A percentile compares a stretch with the other conserved stretches of the same genome.
Evolutionary conservation across 306 rosid genomes (phyloP).

Genomic region (Dryas alaskensis): DNA sequence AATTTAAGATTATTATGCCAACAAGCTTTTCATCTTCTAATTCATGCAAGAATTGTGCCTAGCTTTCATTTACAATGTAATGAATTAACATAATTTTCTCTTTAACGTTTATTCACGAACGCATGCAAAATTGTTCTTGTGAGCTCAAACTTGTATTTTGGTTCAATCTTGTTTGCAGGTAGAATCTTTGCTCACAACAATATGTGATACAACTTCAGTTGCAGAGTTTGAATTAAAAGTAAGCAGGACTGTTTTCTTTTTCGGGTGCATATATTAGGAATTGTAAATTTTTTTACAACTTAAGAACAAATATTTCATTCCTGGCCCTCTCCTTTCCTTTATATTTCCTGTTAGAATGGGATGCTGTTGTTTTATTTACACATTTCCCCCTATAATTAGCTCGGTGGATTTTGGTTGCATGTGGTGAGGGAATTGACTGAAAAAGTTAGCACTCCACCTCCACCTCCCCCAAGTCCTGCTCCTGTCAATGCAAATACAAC

Average conservation of each 20-base stretch:
- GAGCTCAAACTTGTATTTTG: constrained; percentile 10
- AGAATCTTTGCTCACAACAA: constrained; percentile 54
- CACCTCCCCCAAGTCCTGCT: constrained; percentile 43
- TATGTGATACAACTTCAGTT: constrained; percentile 73
- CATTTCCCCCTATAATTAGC: constrained; percentile 43
- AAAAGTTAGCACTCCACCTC: constrained; percentile 32
- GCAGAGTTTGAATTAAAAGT: constrained; percentile 72
- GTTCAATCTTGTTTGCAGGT: constrained; percentile 52
- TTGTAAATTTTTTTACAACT: constrained; percentile 19
- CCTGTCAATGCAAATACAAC: constrained; percentile 34
- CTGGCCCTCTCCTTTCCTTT: not conserved
- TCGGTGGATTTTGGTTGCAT: constrained; percentile 64
- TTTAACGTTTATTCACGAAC: not conserved
- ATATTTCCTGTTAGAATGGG: constrained; percentile 11
- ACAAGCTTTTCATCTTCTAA: not conserved
- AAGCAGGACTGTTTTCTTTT: constrained; percentile 24
- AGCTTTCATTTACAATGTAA: not conserved
- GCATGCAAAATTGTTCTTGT: not conserved
- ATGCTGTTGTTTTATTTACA: constrained; percentile 7
- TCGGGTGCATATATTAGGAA: not conserved
- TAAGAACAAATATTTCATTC: constrained; percentile 2
- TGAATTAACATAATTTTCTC: not conserved
- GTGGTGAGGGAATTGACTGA: constrained; percentile 48
- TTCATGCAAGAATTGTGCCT: not conserved
- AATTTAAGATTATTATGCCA: not conserved